These are phyloP conservation scores for Aquilaria yunnanensis DNA, from an alignment of 345 rosid genomes.

Conservation along the genomic window DNA sequence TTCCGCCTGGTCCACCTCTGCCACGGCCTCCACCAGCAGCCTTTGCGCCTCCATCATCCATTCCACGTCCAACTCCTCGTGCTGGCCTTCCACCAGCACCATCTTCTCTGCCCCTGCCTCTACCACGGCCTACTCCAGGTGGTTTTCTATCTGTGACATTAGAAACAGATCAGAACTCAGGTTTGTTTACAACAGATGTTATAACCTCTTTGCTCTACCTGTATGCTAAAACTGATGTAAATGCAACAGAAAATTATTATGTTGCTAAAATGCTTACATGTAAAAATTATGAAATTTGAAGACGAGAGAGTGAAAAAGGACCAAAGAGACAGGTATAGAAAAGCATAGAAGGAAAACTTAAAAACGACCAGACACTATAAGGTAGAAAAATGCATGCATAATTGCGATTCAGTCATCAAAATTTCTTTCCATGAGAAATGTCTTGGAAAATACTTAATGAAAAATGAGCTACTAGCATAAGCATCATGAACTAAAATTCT, in stretches of 20 bases:
- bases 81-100: slow-evolving; percentile 55
- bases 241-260: background rate
- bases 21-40: slow-evolving; percentile 67
- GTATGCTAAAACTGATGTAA: background rate
- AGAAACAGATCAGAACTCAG: slow-evolving; percentile 3
- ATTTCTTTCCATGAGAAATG: too few relatives aligned
- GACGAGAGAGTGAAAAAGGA: too few relatives aligned
- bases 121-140: slow-evolving; percentile 76
- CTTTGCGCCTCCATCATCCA: slow-evolving; percentile 61
- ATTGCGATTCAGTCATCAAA: too few relatives aligned
- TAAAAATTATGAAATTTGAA: too few relatives aligned
- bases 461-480: too few relatives aligned
- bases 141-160: slow-evolving; percentile 58
- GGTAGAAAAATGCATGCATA: too few relatives aligned
- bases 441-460: too few relatives aligned
- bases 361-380: too few relatives aligned
- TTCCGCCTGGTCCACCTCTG: slow-evolving; percentile 59
- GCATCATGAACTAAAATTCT: too few relatives aligned
- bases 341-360: background rate
- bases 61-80: slow-evolving; percentile 63
- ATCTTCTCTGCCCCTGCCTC: slow-evolving; percentile 85
- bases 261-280: too few relatives aligned
- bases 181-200: background rate
- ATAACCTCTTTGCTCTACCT: too few relatives aligned
- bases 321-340: too few relatives aligned